A percentile compares a stretch with the other conserved stretches of the same genome.
These are phyloP conservation scores for Oryza nivara DNA, from an alignment of 176 grass and related monocot genomes.

Conservation along the genomic window DNA sequence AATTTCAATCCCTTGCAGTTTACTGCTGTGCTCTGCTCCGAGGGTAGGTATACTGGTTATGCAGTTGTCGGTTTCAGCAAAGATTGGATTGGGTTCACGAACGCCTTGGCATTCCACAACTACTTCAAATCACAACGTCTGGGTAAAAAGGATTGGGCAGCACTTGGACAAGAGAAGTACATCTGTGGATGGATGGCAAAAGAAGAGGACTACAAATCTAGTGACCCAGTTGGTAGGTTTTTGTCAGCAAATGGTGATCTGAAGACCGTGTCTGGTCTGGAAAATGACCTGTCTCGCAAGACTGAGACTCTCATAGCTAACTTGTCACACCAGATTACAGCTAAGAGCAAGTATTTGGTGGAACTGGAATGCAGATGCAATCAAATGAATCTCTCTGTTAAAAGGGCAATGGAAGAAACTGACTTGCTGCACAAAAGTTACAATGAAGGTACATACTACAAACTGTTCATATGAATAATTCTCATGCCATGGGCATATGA, in stretches of 20 bases:
- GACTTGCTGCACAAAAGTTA: conserved; percentile 43
- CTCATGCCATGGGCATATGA: not conserved
- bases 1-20: conserved; percentile 37
- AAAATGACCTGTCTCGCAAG: conserved; percentile 40
- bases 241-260: conserved; percentile 49
- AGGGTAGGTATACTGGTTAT: conserved; percentile 31
- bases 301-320: conserved; percentile 50
- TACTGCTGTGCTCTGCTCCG: conserved; percentile 4
- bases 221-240: conserved; percentile 44
- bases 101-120: conserved; percentile 61
- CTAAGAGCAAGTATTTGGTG: conserved; percentile 45
- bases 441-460: conserved; percentile 50
- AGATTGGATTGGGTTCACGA: conserved; percentile 66
- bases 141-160: conserved; percentile 57
- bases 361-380: conserved; percentile 53
- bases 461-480: not conserved
- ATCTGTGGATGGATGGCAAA: conserved; percentile 54
- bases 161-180: not conserved
- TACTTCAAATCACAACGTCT: conserved; percentile 32
- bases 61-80: conserved; percentile 52
- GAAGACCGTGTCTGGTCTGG: conserved; percentile 48
- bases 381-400: conserved; percentile 45
- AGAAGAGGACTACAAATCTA: conserved; percentile 47
- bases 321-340: conserved; percentile 45
- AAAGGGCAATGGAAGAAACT: conserved; percentile 54